phyloP scores from a whole-genome alignment of 129 eudicot species.

The Saussurea involucrata region DNA sequence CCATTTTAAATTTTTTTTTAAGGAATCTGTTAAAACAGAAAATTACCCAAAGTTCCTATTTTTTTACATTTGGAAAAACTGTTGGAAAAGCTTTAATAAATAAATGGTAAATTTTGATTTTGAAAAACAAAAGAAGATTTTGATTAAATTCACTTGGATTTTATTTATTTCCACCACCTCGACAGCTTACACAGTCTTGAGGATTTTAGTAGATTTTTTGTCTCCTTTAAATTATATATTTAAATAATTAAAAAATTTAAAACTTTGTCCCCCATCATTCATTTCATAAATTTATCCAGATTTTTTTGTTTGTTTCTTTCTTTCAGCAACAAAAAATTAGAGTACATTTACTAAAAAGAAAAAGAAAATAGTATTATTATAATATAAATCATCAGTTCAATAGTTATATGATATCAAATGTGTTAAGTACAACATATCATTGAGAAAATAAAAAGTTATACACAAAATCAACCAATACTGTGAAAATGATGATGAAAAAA shows the following conservation, averaged over 20 bases:
- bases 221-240: neutral
- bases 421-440: neutral
- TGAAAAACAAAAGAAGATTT: neutral
- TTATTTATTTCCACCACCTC: constrained; percentile 18
- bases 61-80: too few relatives aligned
- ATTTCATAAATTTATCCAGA: neutral
- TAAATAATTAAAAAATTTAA: neutral
- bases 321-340: too few relatives aligned
- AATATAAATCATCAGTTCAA: neutral
- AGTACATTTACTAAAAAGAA: neutral
- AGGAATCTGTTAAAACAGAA: too few relatives aligned
- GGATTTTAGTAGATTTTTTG: constrained; percentile 16
- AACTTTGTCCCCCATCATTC: neutral
- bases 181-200: constrained; percentile 5
- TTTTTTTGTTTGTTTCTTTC: neutral
- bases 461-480: neutral
- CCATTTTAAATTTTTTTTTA: too few relatives aligned
- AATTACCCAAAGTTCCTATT: too few relatives aligned
- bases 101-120: neutral
- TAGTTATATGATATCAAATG: neutral
- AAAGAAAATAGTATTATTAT: too few relatives aligned
- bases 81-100: too few relatives aligned
- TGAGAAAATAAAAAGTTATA: neutral
- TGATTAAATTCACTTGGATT: neutral
- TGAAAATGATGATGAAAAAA: neutral